A percentile compares a stretch with the other conserved stretches of the same genome.
Conservation (phyloP, 345 rosid species). For the Noccaea bulbosa region DNA sequence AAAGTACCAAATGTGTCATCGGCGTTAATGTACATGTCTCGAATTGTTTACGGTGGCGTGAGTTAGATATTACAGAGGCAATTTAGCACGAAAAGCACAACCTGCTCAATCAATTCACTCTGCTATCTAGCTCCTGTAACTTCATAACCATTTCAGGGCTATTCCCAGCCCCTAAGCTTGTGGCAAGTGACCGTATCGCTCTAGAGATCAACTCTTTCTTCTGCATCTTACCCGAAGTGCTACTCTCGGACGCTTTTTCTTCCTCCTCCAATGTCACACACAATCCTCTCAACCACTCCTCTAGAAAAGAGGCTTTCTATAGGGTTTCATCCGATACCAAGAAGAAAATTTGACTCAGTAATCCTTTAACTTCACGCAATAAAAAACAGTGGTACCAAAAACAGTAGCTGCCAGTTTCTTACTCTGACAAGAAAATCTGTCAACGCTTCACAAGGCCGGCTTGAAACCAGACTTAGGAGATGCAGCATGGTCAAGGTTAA, state of each 20-base stretch:
- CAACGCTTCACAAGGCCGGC: constrained; percentile 60
- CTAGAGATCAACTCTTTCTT: constrained; percentile 5
- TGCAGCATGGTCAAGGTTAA: constrained; percentile 84
- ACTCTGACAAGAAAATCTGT: constrained; percentile 81
- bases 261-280: constrained; percentile 57
- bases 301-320: constrained; percentile 77
- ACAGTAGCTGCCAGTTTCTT: constrained; percentile 41
- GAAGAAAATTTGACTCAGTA: constrained; percentile 10
- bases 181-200: no score
- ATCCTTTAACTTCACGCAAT: constrained; percentile 6
- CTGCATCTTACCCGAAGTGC: constrained; percentile 48
- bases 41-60: no score
- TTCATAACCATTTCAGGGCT: no score
- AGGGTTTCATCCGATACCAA: constrained; percentile 24
- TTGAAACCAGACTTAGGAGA: constrained; percentile 66
- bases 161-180: no score
- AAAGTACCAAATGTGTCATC: no score
- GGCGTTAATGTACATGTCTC: no score
- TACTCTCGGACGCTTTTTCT: constrained; percentile 35
- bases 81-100: no score
- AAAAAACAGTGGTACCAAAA: constrained; percentile 6
- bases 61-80: no score
- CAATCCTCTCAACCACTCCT: constrained; percentile 83
- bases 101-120: no score
- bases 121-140: no score